These are phyloP conservation scores for Fistulifera solaris DNA, from an alignment of 108 stramenopile species.

Conservation along the genomic window DNA sequence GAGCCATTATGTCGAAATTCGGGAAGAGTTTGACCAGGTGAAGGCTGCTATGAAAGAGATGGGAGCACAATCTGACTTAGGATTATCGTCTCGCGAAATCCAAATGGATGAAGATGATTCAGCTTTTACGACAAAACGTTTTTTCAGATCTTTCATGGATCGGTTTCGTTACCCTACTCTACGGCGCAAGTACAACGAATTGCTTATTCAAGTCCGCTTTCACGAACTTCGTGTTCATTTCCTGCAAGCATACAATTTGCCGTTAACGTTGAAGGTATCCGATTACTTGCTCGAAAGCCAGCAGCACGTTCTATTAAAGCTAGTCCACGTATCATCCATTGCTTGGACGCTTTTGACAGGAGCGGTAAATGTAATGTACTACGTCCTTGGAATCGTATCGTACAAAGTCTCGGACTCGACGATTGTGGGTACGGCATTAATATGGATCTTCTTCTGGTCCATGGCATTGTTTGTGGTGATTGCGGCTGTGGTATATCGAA, in stretches of 20 bases:
- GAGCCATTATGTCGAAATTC: slow-evolving; percentile 82
- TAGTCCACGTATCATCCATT: slow-evolving; percentile 61
- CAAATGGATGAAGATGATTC: background rate
- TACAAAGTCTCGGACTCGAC: slow-evolving; percentile 15
- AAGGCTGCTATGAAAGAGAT: background rate
- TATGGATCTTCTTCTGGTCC: slow-evolving; percentile 25
- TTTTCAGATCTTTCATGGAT: background rate
- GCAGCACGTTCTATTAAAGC: slow-evolving; percentile 39
- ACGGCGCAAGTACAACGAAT: slow-evolving; percentile 25
- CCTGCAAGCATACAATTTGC: slow-evolving; percentile 60
- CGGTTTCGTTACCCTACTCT: slow-evolving; percentile 20
- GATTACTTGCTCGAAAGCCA: slow-evolving; percentile 69
- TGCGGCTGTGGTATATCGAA: slow-evolving; percentile 21
- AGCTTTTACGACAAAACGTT: background rate
- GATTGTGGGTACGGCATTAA: slow-evolving; percentile 20
- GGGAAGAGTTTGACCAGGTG: slow-evolving; percentile 76
- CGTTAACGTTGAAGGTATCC: slow-evolving; percentile 62
- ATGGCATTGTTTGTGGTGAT: slow-evolving; percentile 29
- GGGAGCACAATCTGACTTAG: background rate
- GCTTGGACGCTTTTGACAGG: slow-evolving; percentile 74
- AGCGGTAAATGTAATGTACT: slow-evolving; percentile 52
- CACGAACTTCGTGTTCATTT: slow-evolving; percentile 81
- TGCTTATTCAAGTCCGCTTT: slow-evolving; percentile 72
- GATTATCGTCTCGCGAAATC: background rate
- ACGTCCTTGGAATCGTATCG: slow-evolving; percentile 46